Conservation (phyloP, 2,329 filamentous ascomycete species). For the Fusarium fracticaudum region DNA sequence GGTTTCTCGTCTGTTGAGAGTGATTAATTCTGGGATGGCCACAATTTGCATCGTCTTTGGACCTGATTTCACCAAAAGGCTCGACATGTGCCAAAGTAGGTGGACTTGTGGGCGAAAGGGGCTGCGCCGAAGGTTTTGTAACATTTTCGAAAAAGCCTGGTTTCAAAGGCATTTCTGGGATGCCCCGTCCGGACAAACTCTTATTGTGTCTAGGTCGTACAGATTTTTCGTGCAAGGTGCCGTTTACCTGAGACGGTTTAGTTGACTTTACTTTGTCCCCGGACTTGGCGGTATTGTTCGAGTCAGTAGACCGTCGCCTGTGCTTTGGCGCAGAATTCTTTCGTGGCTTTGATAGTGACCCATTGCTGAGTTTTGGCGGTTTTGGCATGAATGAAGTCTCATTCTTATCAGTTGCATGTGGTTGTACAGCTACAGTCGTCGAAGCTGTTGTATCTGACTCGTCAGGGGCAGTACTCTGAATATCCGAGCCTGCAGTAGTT, state of each 20-base stretch:
- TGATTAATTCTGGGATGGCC: conserved; percentile 37
- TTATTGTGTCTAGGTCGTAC: conserved; percentile 44
- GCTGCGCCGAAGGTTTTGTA: conserved; percentile 36
- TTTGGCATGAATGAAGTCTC: conserved; percentile 7
- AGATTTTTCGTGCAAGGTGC: conserved; percentile 49
- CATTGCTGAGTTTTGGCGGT: conserved; percentile 12
- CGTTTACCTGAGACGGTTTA: conserved; percentile 44
- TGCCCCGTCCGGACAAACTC: conserved; percentile 40
- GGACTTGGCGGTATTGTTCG: conserved; percentile 37
- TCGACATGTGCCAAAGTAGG: neutral
- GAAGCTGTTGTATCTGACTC: neutral
- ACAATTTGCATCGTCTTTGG: conserved; percentile 26
- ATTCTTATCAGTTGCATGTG: neutral
- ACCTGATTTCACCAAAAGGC: conserved; percentile 19
- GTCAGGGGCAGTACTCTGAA: neutral
- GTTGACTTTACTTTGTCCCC: conserved; percentile 46
- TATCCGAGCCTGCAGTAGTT: neutral
- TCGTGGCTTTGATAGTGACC: conserved; percentile 15
- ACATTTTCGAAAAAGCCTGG: conserved; percentile 53
- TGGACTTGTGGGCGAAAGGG: neutral
- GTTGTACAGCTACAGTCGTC: neutral
- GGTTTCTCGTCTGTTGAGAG: neutral
- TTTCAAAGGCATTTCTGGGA: conserved; percentile 50
- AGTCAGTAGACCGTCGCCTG: conserved; percentile 46
- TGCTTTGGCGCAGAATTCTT: conserved; percentile 41